A percentile compares a stretch with the other conserved stretches of the same genome.
phyloP scores from a whole-genome alignment of 768 basidiomycete species.

The Mycena pura region DNA sequence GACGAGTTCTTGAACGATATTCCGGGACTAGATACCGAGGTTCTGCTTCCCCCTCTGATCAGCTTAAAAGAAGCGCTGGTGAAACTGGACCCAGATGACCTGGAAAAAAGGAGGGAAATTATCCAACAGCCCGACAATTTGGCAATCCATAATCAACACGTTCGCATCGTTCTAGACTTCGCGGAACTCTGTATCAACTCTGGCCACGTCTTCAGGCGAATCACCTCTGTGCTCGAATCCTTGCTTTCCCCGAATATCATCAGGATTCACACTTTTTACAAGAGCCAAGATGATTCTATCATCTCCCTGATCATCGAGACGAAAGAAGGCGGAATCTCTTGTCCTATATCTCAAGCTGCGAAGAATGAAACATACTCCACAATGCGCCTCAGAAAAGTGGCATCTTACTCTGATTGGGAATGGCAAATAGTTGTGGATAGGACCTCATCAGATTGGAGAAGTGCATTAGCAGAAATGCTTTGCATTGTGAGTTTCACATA shows the following conservation, averaged over 20 bases:
- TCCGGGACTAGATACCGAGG: slow-evolving; percentile 1
- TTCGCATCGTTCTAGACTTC: background rate
- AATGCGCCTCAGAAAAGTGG: slow-evolving; percentile 1
- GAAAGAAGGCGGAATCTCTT: slow-evolving; percentile 1
- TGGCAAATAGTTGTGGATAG: background rate
- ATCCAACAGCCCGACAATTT: background rate
- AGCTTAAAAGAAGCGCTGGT: background rate
- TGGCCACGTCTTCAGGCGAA: slow-evolving; percentile 1
- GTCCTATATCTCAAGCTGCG: slow-evolving; percentile 1
- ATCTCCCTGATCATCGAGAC: slow-evolving; percentile 2
- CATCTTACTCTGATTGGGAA: background rate
- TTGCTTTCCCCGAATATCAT: background rate
- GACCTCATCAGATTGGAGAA: slow-evolving; percentile 5
- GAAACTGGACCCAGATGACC: slow-evolving; percentile 1
- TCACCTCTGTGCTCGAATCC: background rate
- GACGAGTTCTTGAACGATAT: background rate
- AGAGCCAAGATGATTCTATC: slow-evolving; percentile 1
- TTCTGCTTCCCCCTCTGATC: background rate
- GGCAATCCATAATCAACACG: background rate
- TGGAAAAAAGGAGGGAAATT: background rate
- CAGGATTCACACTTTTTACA: slow-evolving; percentile 3
- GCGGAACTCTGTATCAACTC: slow-evolving; percentile 5
- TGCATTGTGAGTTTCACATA: background rate
- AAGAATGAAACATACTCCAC: background rate
- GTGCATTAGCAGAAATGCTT: slow-evolving; percentile 6